phyloP scores from a whole-genome alignment of 352 stramenopile genomes.

The Phytophthora hibernalis region DNA sequence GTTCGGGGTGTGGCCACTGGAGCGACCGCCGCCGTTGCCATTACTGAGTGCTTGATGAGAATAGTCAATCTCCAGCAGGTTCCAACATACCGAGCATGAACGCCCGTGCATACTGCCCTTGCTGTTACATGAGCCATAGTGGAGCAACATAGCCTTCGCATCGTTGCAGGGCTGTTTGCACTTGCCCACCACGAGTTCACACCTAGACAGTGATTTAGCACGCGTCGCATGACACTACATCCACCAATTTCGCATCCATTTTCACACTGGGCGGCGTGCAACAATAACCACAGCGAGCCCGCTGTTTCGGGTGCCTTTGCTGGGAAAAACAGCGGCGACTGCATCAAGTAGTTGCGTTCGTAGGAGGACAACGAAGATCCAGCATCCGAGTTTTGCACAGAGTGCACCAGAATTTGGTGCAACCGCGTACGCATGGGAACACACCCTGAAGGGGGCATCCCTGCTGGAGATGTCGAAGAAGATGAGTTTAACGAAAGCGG shows the following conservation, averaged over 20 bases:
- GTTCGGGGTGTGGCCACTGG: conserved; percentile 21
- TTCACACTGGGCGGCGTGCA: conserved; percentile 60
- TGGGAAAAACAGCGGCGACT: conserved; percentile 60
- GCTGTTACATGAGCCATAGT: conserved; percentile 66
- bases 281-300: conserved; percentile 73
- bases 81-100: conserved; percentile 65
- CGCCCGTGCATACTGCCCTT: conserved; percentile 48
- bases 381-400: conserved; percentile 52
- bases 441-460: conserved; percentile 32
- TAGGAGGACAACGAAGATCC: conserved; percentile 52
- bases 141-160: conserved; percentile 79
- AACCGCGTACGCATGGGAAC: conserved; percentile 49
- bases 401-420: conserved; percentile 54
- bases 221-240: conserved; percentile 75
- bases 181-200: conserved; percentile 62
- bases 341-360: conserved; percentile 59
- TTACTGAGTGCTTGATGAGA: conserved; percentile 61
- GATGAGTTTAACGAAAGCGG: conserved; percentile 41
- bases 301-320: conserved; percentile 65
- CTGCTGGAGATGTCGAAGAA: conserved; percentile 31
- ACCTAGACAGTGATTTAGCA: conserved; percentile 71
- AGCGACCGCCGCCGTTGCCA: conserved; percentile 22
- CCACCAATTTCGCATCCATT: conserved; percentile 59
- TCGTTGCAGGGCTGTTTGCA: conserved; percentile 80
- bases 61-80: conserved; percentile 75